Conservation (phyloP, 1,284 basidiomycete genomes). For the Stereum hirsutum region DNA sequence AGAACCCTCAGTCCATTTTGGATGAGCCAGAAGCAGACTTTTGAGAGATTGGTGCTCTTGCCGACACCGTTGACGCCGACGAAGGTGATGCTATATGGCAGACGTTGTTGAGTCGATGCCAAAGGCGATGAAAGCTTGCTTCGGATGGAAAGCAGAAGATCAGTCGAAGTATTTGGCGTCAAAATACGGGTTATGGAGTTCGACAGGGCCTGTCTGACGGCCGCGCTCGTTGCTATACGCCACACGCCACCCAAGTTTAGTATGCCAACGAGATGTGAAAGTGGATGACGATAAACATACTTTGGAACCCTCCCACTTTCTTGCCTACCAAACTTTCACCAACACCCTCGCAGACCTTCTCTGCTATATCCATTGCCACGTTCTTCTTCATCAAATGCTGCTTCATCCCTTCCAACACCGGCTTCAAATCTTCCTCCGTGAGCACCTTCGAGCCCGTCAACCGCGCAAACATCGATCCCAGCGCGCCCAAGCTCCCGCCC, state of each 20-base stretch:
- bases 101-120: constrained; percentile 61
- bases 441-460: constrained; percentile 82
- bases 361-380: constrained; percentile 92
- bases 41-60: constrained; percentile 96
- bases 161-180: constrained; percentile 94
- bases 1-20: constrained; percentile 91
- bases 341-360: constrained; percentile 91
- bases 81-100: constrained; percentile 92
- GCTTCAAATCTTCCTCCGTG: constrained; percentile 76
- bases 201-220: constrained; percentile 80
- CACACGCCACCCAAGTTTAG: not conserved
- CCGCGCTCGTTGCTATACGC: constrained; percentile 65
- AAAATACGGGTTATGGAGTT: constrained; percentile 88
- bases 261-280: not conserved
- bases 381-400: constrained; percentile 99
- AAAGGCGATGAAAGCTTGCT: constrained; percentile 65
- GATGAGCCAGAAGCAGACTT: constrained; percentile 98
- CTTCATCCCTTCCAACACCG: constrained; percentile 91
- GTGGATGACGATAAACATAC: constrained; percentile 31
- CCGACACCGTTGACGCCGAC: constrained; percentile 99
- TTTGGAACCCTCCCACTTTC: constrained; percentile 82
- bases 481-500: constrained; percentile 45
- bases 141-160: constrained; percentile 78
- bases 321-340: constrained; percentile 85
- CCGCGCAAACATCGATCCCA: constrained; percentile 72